These are phyloP conservation scores for Parmelia sp. DNA, from an alignment of 495 filamentous ascomycete genomes.

Conservation along the genomic window DNA sequence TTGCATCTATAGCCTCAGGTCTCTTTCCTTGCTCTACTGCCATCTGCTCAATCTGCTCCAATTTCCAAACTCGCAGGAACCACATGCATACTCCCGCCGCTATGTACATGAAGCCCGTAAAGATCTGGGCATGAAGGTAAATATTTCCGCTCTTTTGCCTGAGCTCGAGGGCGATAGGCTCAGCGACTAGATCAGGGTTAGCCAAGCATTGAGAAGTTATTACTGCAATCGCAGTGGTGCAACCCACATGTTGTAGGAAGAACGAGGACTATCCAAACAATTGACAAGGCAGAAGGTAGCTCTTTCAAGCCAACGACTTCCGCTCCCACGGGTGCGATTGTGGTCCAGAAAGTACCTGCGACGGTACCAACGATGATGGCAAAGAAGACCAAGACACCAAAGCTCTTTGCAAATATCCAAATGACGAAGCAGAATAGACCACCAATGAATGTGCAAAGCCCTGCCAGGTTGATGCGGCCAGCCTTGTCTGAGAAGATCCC, in stretches of 20 bases:
- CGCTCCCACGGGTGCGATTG: slow-evolving; percentile 63
- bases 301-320: slow-evolving; percentile 71
- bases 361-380: slow-evolving; percentile 58
- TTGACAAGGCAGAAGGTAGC: slow-evolving; percentile 63
- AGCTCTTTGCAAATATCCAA: slow-evolving; percentile 61
- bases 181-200: slow-evolving; percentile 39
- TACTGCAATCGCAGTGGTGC: neutral
- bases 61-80: slow-evolving; percentile 38
- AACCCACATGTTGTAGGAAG: slow-evolving; percentile 57
- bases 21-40: slow-evolving; percentile 18
- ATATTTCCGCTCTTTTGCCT: slow-evolving; percentile 37
- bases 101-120: slow-evolving; percentile 54
- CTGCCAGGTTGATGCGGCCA: slow-evolving; percentile 64
- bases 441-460: slow-evolving; percentile 51
- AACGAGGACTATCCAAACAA: slow-evolving; percentile 70
- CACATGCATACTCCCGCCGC: slow-evolving; percentile 47
- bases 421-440: slow-evolving; percentile 58
- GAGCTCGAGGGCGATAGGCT: slow-evolving; percentile 61
- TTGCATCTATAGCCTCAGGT: slow-evolving; percentile 11
- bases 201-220: slow-evolving; percentile 3
- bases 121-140: slow-evolving; percentile 59
- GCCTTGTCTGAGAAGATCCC: slow-evolving; percentile 60
- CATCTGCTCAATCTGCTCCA: slow-evolving; percentile 23
- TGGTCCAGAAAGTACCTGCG: slow-evolving; percentile 64
- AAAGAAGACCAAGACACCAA: slow-evolving; percentile 58